Evolutionary conservation across 2,329 filamentous ascomycete genomes (phyloP).

Genomic region (Colletotrichum melonis): DNA sequence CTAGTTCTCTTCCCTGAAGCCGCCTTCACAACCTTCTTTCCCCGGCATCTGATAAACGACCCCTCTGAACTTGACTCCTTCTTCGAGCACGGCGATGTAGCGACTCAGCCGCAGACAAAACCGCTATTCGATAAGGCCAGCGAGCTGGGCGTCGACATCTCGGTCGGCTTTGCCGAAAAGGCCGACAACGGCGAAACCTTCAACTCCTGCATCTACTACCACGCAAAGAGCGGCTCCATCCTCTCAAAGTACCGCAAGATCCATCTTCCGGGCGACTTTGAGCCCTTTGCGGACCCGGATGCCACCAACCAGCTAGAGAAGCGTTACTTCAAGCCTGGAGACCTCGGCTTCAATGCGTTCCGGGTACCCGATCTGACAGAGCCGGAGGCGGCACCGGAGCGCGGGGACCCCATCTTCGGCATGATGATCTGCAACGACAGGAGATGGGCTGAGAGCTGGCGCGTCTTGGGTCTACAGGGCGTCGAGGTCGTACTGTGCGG

Average conservation of each 20-base stretch:
- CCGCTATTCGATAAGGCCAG: slow-evolving; percentile 61
- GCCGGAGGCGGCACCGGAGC: slow-evolving; percentile 47
- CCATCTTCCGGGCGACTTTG: slow-evolving; percentile 64
- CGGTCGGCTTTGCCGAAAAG: slow-evolving; percentile 64
- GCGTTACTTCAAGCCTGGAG: slow-evolving; percentile 63
- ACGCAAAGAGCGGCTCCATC: slow-evolving; percentile 54
- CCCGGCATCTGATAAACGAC: slow-evolving; percentile 59
- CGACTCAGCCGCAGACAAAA: slow-evolving; percentile 55
- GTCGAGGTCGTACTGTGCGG: slow-evolving; percentile 48
- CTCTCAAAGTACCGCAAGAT: slow-evolving; percentile 65
- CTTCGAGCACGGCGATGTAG: slow-evolving; percentile 59
- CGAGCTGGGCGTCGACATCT: slow-evolving; percentile 60
- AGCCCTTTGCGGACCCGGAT: slow-evolving; percentile 59
- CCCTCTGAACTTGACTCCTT: slow-evolving; percentile 56
- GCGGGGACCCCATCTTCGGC: slow-evolving; percentile 62
- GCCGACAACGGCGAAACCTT: slow-evolving; percentile 48
- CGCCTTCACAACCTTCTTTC: slow-evolving; percentile 69
- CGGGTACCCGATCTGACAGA: slow-evolving; percentile 58
- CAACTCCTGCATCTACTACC: slow-evolving; percentile 66
- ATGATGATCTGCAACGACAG: slow-evolving; percentile 69
- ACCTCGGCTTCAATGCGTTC: slow-evolving; percentile 65
- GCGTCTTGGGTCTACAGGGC: slow-evolving; percentile 59
- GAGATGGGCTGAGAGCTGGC: slow-evolving; percentile 65
- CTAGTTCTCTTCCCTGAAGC: slow-evolving; percentile 65
- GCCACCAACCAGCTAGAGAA: slow-evolving; percentile 67